Evolutionary conservation across 2,329 filamentous ascomycete species (phyloP).

Genomic region (Talaromyces islandicus): DNA sequence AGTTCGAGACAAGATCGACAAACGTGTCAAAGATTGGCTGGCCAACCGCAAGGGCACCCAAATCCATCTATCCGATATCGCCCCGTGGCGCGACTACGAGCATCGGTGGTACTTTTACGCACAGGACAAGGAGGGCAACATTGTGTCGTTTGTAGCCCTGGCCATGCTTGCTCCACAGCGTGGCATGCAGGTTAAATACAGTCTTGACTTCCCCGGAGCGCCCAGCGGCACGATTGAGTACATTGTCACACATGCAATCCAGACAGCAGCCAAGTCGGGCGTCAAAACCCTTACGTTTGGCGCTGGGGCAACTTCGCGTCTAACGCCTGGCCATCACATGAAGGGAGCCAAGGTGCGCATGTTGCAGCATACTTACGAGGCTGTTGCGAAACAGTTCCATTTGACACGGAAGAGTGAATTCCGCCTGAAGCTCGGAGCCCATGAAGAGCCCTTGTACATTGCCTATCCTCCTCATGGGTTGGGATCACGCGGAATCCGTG

Average conservation of each 20-base stretch:
- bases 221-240: conserved; percentile 85
- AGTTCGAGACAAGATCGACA: conserved; percentile 63
- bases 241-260: conserved; percentile 67
- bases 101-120: conserved; percentile 85
- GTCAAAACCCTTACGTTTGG: conserved; percentile 75
- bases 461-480: conserved; percentile 84
- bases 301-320: conserved; percentile 67
- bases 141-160: conserved; percentile 74
- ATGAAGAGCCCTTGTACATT: conserved; percentile 80
- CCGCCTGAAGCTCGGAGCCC: conserved; percentile 79
- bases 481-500: conserved; percentile 72
- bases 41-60: conserved; percentile 73
- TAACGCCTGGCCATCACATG: conserved; percentile 76
- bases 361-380: conserved; percentile 74
- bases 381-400: conserved; percentile 73
- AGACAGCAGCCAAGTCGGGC: conserved; percentile 53
- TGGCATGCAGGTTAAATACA: conserved; percentile 93
- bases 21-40: conserved; percentile 74
- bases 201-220: conserved; percentile 83
- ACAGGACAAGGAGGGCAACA: conserved; percentile 63
- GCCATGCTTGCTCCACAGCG: conserved; percentile 73
- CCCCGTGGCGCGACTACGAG: conserved; percentile 75
- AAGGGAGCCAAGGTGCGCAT: conserved; percentile 75
- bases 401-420: conserved; percentile 83
- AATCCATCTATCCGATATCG: conserved; percentile 84